phyloP scores from a whole-genome alignment of 2,329 filamentous ascomycete species.

The Pseudonectria foliicola region DNA sequence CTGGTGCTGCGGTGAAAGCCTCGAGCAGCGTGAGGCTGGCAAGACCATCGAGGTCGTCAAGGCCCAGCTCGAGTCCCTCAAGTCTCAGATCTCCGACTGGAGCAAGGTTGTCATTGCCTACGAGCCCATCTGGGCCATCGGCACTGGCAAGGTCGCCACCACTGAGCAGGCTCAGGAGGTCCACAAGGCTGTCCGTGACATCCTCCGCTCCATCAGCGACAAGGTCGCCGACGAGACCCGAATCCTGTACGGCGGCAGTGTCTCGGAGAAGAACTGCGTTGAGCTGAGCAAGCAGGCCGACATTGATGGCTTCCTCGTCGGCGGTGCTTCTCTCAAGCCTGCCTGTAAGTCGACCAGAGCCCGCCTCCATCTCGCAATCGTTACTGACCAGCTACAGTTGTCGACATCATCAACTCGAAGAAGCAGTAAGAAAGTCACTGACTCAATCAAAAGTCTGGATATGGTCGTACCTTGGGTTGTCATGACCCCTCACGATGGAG shows the following conservation, averaged over 20 bases:
- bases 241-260: slow-evolving; percentile 93
- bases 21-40: slow-evolving; percentile 81
- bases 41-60: slow-evolving; percentile 85
- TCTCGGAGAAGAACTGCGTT: slow-evolving; percentile 96
- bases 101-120: slow-evolving; percentile 93
- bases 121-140: slow-evolving; percentile 96
- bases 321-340: slow-evolving; percentile 93
- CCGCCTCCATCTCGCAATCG: neutral
- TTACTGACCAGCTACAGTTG: slow-evolving; percentile 31
- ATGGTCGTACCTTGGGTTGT: slow-evolving; percentile 2
- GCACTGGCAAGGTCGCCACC: slow-evolving; percentile 88
- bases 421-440: slow-evolving; percentile 34
- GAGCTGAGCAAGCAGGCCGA: slow-evolving; percentile 88
- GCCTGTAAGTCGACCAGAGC: slow-evolving; percentile 57
- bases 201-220: slow-evolving; percentile 71
- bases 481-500: neutral
- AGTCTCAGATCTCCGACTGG: slow-evolving; percentile 76
- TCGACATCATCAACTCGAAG: slow-evolving; percentile 52
- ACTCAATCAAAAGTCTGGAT: slow-evolving; percentile 11
- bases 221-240: slow-evolving; percentile 77
- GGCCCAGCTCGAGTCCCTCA: slow-evolving; percentile 75
- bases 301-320: slow-evolving; percentile 97
- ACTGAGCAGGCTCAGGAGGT: slow-evolving; percentile 90
- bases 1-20: slow-evolving; percentile 93
- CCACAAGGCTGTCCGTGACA: slow-evolving; percentile 83